These are phyloP conservation scores for Bromus sterilis DNA, from an alignment of 176 grass and related monocot species.

Conservation along the genomic window DNA sequence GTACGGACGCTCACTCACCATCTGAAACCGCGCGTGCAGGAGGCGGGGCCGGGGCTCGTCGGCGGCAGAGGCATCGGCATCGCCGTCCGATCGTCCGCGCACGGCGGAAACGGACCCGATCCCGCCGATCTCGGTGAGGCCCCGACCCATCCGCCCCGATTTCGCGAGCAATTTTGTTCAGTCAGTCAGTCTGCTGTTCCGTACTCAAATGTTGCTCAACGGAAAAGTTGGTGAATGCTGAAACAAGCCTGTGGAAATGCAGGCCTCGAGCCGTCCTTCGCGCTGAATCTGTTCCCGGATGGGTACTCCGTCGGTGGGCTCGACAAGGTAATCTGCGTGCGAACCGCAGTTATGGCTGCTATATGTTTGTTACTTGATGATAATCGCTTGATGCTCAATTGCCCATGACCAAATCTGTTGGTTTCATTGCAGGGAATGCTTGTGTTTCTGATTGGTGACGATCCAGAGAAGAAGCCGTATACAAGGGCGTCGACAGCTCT, in stretches of 20 bases:
- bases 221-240: too few species aligned
- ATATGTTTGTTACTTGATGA: background rate
- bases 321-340: constrained; percentile 31
- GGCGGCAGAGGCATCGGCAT: background rate
- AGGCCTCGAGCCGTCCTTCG: constrained; percentile 44
- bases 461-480: constrained; percentile 37
- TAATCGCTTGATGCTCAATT: background rate
- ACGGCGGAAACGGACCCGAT: background rate
- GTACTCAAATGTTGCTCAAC: background rate
- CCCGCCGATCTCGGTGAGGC: constrained; percentile 25
- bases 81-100: background rate
- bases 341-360: background rate
- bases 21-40: constrained; percentile 16
- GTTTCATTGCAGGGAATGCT: constrained; percentile 36
- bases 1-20: background rate
- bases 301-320: constrained; percentile 39
- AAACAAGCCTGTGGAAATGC: background rate
- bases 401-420: background rate
- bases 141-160: background rate
- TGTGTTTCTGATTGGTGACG: constrained; percentile 29
- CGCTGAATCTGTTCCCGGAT: constrained; percentile 42
- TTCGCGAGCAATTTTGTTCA: too few species aligned
- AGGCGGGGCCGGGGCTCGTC: background rate
- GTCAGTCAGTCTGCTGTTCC: background rate
- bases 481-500: constrained; percentile 23